phyloP scores from a whole-genome alignment of 345 rosid species.

The Trapa bicornis region DNA sequence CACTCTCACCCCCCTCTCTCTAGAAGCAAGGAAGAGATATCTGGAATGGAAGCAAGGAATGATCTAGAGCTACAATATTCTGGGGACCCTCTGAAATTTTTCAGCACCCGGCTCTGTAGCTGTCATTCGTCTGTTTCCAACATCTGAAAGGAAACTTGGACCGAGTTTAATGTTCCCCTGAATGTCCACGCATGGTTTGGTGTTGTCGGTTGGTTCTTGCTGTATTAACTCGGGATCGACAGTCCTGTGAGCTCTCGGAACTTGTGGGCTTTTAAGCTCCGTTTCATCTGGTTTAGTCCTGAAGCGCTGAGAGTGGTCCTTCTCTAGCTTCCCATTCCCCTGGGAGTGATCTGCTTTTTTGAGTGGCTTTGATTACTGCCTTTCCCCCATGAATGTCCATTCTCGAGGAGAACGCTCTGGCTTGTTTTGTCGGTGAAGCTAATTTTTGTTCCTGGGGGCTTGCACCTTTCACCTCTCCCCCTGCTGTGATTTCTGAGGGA shows the following conservation, averaged over 20 bases:
- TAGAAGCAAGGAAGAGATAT: conserved; percentile 42
- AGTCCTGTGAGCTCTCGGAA: neutral
- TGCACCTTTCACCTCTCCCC: neutral
- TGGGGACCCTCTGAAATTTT: neutral
- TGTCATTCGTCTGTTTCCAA: neutral
- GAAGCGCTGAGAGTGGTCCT: neutral
- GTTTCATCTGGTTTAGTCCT: neutral
- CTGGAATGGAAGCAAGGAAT: conserved; percentile 39
- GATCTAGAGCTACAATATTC: neutral
- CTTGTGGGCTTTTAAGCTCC: neutral
- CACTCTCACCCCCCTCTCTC: conserved; percentile 3
- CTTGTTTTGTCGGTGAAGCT: neutral
- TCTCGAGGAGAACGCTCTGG: neutral
- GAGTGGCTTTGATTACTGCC: neutral
- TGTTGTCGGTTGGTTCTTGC: neutral
- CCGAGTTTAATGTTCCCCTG: neutral
- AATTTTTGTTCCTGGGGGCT: neutral
- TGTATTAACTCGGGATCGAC: neutral
- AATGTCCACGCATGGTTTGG: neutral
- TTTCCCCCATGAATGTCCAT: neutral
- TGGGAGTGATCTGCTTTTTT: neutral
- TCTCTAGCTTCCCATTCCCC: neutral
- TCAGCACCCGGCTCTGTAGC: neutral
- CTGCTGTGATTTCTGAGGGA: neutral
- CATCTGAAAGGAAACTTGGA: neutral